Conservation (phyloP, 1,284 basidiomycete genomes). For the Taiwanofungus camphoratus region DNA sequence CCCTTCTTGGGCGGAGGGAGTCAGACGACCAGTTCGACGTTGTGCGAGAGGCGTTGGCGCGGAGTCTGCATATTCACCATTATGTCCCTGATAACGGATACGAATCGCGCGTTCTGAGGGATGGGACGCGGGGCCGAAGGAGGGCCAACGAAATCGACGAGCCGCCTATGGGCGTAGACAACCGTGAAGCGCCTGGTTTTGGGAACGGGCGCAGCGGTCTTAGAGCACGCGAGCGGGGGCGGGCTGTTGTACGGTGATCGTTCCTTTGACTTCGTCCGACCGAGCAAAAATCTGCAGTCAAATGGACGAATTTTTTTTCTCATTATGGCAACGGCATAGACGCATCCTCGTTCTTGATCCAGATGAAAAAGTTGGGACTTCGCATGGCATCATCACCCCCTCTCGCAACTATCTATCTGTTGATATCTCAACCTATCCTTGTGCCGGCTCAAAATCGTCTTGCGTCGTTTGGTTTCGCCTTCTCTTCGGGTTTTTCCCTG, state of each 20-base stretch:
- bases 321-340: not conserved
- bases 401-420: slow-evolving; percentile 5
- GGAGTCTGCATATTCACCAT: slow-evolving; percentile 8
- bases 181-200: slow-evolving; percentile 21
- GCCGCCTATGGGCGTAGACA: slow-evolving; percentile 8
- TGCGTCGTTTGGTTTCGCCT: not conserved
- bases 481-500: not conserved
- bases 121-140: slow-evolving; percentile 20
- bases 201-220: slow-evolving; percentile 27
- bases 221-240: slow-evolving; percentile 20
- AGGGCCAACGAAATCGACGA: slow-evolving; percentile 23
- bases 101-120: slow-evolving; percentile 6
- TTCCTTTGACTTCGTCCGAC: slow-evolving; percentile 8
- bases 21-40: slow-evolving; percentile 16
- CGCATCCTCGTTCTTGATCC: not conserved
- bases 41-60: slow-evolving; percentile 11
- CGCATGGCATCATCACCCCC: slow-evolving; percentile 2
- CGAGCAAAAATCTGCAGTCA: slow-evolving; percentile 8
- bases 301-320: not conserved
- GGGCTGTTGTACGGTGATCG: slow-evolving; percentile 4
- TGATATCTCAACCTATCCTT: slow-evolving; percentile 10
- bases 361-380: slow-evolving; percentile 1
- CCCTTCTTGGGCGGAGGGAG: slow-evolving; percentile 10
- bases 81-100: slow-evolving; percentile 13
- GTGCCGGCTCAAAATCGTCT: not conserved